Evolutionary conservation across 331 rosid species (phyloP), one percentile per base, ranked within the genome.

Genomic region (Malus hybrid): DNA sequence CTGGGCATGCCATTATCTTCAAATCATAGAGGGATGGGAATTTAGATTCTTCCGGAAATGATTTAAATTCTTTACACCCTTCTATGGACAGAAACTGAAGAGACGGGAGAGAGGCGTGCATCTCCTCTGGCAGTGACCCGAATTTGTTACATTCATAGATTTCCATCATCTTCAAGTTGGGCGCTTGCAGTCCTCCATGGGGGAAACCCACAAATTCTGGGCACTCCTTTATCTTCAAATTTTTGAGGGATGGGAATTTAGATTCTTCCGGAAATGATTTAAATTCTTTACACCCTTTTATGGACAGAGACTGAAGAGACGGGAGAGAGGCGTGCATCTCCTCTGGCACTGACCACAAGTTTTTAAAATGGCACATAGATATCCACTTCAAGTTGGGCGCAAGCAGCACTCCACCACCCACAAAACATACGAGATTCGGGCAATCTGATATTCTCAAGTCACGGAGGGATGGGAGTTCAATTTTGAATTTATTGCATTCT

Each of bases 311-410:
- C 19, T 75, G 15, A 22, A 66, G 50, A 32, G 28, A 33, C 0
- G 79, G 79, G 24, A 55, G 56, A 18, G 53, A 72, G 66, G 3
- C 48, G 36, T 66, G 36, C 73, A 66, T 50, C 9, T 44, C 22
- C 8, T 74, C 71, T 3, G 78, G 32, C 28, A 63, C 22, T 14
- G 33, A 75, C 72, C 68, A 77, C 11, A 69, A 46, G 26, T 50
- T 70, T 14, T 26, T 14, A 68, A 75, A 77, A 0, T 0, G 44
- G 6, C 44, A 5, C 0, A 3, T 0, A 0, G 6, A 82, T 2
- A 2, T 0, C 0, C 22, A 61, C 0, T 5, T 2, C 20, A 82
- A 61, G 16, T 60, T 64, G 7, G 86, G 71, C 15, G 78, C 50
- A 0, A 20, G 18, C 1, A 52, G 10, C 48, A 42, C 48, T 15